Base-by-base conservation (phyloP, 1,284 basidiomycete genomes). In the Erythrobasidium hasegawianum region DNA sequence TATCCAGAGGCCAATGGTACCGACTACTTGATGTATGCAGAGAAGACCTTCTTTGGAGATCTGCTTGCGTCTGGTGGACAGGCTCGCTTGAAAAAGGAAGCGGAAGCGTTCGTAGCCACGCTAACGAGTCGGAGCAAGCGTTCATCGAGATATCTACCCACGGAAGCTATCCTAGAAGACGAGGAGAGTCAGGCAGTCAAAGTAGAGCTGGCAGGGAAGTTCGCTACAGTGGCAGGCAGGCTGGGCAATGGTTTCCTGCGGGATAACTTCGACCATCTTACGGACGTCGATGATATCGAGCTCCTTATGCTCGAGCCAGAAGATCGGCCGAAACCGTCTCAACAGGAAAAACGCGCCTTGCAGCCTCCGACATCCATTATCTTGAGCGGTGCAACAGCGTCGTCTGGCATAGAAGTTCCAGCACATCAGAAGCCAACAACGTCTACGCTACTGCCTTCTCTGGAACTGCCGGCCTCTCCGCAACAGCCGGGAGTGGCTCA, bases 11-110 rank as follows among this genome's bases (percentile, higher is more conserved):
- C 87, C 2, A 74, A 80, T 13, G 84, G 52, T 27, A 20, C 69
- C 49, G 54, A 85, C 2, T 78, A 88, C 4, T 89, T 92, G 71
- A 88, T 86, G 83, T 81, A 81, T 1, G 83, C 81, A 60, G 84
- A 92, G 65, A 80, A 85, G 16, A 75, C 79, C 1, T 84, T 88
- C 77, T 90, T 94, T 72, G 78, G 78, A 0, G 79, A 80, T 24
- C 84, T 81, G 68, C 76, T 90, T 69, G 49, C 71, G 50, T 72
- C 54, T 1, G 76, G 77, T 0, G 76, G 75, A 2, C 71, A 73
- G 18, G 72, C 71, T 3, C 60, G 64, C 2, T 72, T 79, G 11
- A 33, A 43, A 1, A 22, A 1, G 13, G 72, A 73, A 39, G 68
- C 69, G 14, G 9, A 58, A 24, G 47, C 8, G 10, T 62, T 60